Base-by-base conservation (phyloP, 2,329 filamentous ascomycete genomes). In the Zelopaecilomyces penicillatus region DNA sequence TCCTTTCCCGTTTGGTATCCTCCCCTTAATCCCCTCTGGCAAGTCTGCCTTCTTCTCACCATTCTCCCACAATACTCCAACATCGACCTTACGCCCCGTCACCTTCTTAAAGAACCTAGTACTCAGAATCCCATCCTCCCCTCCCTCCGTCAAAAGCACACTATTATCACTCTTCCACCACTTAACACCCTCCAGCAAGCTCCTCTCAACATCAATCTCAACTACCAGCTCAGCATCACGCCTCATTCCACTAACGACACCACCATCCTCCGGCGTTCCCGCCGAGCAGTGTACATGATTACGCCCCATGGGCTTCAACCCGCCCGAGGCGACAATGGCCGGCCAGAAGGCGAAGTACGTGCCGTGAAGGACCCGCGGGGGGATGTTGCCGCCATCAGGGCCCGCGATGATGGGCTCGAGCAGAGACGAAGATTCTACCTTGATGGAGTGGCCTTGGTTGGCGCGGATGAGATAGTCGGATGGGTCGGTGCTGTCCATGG, bases 371-470 rank as follows among this genome's bases (percentile, higher is more conserved):
- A 89, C 87, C 0, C 74, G 70, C 0, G 70, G 58, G 0, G 87
- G 87, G 1, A 90, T 55, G 50, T 78, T 78, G 27, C 57, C 74
- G 5, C 61, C 65, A 4, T 47, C 41, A 7, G 35, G 27, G 31
- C 75, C 74, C 1, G 78, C 59, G 1, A 79, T 82, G 46, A 96
- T 71, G 5, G 83, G 81, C 19, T 72, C 75, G 3, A 95, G 76
- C 2, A 94, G 74, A 0, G 76, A 76, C 39, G 83, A 78, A n/a
- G 80, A 80, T 29, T 87, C 83, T 32, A 82, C 68, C 57, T 81
- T 80, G 59, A 98, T 86, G 56, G 80, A 88, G 70, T 97, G 93
- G 44, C 93, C 93, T 68, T 97, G 93, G 59, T 94, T 95, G 29
- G 93, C 93, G 57, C 93, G 88, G 66, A 98, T 96, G 30, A 94